Percentiles rank a stretch among this genome's conserved stretches.
phyloP scores from a whole-genome alignment of 2,329 filamentous ascomycete genomes.

The Ophiosphaerella narmari region DNA sequence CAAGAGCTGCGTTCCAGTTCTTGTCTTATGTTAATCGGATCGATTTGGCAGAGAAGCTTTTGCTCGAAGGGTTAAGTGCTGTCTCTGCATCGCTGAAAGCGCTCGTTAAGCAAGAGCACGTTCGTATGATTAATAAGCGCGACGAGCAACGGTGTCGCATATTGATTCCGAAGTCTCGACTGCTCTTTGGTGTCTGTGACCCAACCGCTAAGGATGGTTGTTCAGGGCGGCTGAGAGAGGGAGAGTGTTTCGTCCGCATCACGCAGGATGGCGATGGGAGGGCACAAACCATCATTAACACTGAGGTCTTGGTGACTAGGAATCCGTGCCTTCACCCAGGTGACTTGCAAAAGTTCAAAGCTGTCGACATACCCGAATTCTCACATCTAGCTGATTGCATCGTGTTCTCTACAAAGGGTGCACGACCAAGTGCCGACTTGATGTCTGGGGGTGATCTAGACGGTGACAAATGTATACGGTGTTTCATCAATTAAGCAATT shows the following conservation, averaged over 20 bases:
- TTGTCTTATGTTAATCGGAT: constrained; percentile 40
- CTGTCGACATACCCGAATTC: constrained; percentile 43
- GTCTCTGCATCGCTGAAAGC: constrained; percentile 31
- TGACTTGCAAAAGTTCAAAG: constrained; percentile 51
- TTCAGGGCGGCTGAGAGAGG: constrained; percentile 40
- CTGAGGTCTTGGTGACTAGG: constrained; percentile 48
- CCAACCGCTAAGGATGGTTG: constrained; percentile 22
- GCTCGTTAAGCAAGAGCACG: constrained; percentile 41
- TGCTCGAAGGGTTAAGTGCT: constrained; percentile 45
- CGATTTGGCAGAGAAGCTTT: constrained; percentile 46
- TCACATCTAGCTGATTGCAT: constrained; percentile 50
- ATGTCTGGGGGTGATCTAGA: constrained; percentile 53
- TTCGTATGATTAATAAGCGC: constrained; percentile 43
- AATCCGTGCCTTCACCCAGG: constrained; percentile 53
- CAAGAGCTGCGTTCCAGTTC: constrained; percentile 42
- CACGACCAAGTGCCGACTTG: constrained; percentile 47
- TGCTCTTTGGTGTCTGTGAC: constrained; percentile 50
- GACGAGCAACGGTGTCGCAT: constrained; percentile 47
- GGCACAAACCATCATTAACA: constrained; percentile 40
- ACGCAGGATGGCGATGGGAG: constrained; percentile 45
- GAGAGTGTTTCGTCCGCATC: constrained; percentile 47
- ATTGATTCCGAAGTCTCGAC: constrained; percentile 44
- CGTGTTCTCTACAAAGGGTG: constrained; percentile 47
- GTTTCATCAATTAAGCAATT: background rate
- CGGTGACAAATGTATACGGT: constrained; percentile 47